These are phyloP conservation scores for Chlamydomonas sphaeroides DNA, from an alignment of 139 green algal species.

Conservation along the genomic window DNA sequence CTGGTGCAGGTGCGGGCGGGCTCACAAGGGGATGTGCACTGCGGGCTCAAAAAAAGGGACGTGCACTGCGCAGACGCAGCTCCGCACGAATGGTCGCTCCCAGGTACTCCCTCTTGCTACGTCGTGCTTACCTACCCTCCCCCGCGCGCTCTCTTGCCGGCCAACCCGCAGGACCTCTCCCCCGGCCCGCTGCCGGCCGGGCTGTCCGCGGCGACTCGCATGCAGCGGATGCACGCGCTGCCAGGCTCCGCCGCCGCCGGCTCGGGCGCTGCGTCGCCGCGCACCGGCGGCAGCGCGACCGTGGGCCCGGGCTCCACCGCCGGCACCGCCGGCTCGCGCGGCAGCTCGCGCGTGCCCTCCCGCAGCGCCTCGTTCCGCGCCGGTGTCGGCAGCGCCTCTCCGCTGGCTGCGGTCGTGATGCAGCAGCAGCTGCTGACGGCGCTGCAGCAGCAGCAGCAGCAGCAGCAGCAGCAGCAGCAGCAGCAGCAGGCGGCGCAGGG, in stretches of 20 bases:
- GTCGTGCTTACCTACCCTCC: too few species aligned
- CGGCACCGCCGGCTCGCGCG: not conserved
- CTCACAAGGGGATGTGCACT: too few species aligned
- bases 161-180: constrained; percentile 25
- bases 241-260: not conserved
- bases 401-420: constrained; percentile 13
- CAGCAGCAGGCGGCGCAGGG: not conserved
- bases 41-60: too few species aligned
- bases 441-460: constrained; percentile 16
- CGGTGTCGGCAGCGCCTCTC: constrained; percentile 1
- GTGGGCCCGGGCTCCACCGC: not conserved
- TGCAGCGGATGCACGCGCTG: constrained; percentile 19
- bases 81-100: too few species aligned
- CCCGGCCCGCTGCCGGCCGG: not conserved
- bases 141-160: too few species aligned
- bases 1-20: not conserved
- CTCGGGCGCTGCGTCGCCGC: not conserved
- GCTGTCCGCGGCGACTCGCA: not conserved
- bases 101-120: too few species aligned
- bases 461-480: not conserved
- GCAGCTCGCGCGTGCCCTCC: not conserved
- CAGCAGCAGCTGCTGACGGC: constrained; percentile 23
- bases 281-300: not conserved
- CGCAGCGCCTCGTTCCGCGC: not conserved
- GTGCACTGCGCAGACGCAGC: too few species aligned